A percentile compares a stretch with the other conserved stretches of the same genome.
Evolutionary conservation across 768 basidiomycete genomes (phyloP).

Genomic region (Tulasnella sp.): DNA sequence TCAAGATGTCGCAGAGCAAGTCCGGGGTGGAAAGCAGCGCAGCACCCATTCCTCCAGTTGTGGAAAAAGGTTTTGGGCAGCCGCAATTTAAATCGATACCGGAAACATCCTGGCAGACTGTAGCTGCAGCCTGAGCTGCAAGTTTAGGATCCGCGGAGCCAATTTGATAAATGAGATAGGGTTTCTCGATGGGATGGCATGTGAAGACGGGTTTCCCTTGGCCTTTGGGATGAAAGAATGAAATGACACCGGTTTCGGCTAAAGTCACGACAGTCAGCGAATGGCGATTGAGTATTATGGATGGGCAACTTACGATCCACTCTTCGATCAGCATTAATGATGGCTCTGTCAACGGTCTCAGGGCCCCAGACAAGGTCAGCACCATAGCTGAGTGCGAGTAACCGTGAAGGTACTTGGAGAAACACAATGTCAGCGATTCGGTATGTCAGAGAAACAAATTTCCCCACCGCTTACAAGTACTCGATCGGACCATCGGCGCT

Average conservation of each 20-base stretch:
- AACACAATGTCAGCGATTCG: background rate
- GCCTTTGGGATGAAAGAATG: slow-evolving; percentile 67
- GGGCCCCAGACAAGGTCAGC: slow-evolving; percentile 94
- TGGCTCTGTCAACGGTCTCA: slow-evolving; percentile 92
- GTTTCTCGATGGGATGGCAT: slow-evolving; percentile 88
- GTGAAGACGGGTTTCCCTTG: slow-evolving; percentile 69
- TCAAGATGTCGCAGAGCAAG: slow-evolving; percentile 76
- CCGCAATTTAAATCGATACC: slow-evolving; percentile 97
- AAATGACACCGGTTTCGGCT: slow-evolving; percentile 79
- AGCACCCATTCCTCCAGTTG: slow-evolving; percentile 90
- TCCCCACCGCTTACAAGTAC: slow-evolving; percentile 56
- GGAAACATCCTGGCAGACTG: slow-evolving; percentile 75
- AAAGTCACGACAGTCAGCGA: background rate
- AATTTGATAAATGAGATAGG: slow-evolving; percentile 89
- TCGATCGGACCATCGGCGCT: slow-evolving; percentile 98
- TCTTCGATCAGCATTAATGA: slow-evolving; percentile 65
- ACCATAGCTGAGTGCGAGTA: slow-evolving; percentile 83
- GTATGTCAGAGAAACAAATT: too few species aligned
- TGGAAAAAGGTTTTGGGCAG: slow-evolving; percentile 93
- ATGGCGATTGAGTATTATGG: background rate
- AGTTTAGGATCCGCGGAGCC: slow-evolving; percentile 81
- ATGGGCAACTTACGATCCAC: slow-evolving; percentile 61
- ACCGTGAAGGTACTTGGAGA: slow-evolving; percentile 60
- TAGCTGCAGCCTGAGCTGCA: slow-evolving; percentile 83
- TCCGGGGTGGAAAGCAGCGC: slow-evolving; percentile 88